Percentiles rank a stretch among this genome's conserved stretches.
These are phyloP conservation scores for Neobulgaria alba DNA, from an alignment of 2,329 filamentous ascomycete species.

Conservation along the genomic window DNA sequence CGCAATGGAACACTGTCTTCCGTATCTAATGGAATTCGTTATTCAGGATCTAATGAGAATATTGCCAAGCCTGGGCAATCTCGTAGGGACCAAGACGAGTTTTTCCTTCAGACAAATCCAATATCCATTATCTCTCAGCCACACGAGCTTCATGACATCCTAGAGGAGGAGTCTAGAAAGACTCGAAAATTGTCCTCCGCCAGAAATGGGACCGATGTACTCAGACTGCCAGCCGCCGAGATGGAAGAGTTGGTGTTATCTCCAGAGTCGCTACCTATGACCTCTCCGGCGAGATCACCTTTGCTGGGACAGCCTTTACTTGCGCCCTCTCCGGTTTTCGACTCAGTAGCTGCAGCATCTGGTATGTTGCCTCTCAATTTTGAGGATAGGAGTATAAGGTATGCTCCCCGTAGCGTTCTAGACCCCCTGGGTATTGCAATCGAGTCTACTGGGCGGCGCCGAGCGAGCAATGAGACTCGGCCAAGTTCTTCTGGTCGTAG, in stretches of 20 bases:
- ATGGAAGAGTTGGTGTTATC: constrained; percentile 49
- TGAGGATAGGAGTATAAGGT: constrained; percentile 9
- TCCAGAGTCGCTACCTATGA: constrained; percentile 50
- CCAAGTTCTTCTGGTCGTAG: constrained; percentile 13
- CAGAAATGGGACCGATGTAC: background rate
- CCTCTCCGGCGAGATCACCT: constrained; percentile 31
- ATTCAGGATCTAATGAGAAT: constrained; percentile 15
- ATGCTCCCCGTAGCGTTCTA: constrained; percentile 8
- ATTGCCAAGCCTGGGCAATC: background rate
- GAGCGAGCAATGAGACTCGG: constrained; percentile 9
- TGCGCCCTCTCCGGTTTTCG: constrained; percentile 20
- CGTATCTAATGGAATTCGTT: constrained; percentile 10
- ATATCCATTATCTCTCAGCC: constrained; percentile 17
- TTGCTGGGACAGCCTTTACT: constrained; percentile 27
- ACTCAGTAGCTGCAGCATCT: constrained; percentile 12
- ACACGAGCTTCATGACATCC: constrained; percentile 24
- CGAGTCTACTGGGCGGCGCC: constrained; percentile 12
- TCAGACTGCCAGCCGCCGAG: constrained; percentile 2
- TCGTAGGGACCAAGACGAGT: constrained; percentile 9
- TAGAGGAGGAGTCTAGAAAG: constrained; percentile 22
- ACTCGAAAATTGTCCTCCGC: constrained; percentile 13
- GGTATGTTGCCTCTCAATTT: constrained; percentile 11
- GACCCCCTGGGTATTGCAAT: constrained; percentile 8
- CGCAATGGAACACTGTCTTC: constrained; percentile 6
- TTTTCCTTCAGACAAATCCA: constrained; percentile 13